A percentile compares a stretch with the other conserved stretches of the same genome.
These are phyloP conservation scores for Ogataea pini DNA, from an alignment of 805 yeast genomes.

Conservation along the genomic window DNA sequence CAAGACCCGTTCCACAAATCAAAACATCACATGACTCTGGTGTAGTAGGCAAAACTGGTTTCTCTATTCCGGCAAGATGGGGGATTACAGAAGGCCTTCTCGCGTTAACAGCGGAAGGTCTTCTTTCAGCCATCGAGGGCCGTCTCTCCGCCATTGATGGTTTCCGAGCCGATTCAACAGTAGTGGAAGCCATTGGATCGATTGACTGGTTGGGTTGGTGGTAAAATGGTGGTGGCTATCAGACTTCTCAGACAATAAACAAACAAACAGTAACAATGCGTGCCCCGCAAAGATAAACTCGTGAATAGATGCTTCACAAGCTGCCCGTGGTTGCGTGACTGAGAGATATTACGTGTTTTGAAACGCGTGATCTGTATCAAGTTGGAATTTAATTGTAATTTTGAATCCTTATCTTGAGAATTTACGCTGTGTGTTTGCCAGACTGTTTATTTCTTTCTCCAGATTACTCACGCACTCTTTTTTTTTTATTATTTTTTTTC, in stretches of 20 bases:
- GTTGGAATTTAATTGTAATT: background rate
- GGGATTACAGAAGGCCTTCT: slow-evolving; percentile 53
- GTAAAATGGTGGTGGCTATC: background rate
- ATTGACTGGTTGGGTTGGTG: background rate
- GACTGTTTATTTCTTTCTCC: slow-evolving; percentile 11
- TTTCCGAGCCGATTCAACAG: slow-evolving; percentile 41
- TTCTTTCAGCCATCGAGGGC: slow-evolving; percentile 48
- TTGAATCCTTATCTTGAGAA: background rate
- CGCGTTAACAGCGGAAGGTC: slow-evolving; percentile 33
- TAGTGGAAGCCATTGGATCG: slow-evolving; percentile 21
- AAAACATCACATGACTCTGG: slow-evolving; percentile 84
- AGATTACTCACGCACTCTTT: slow-evolving; percentile 6
- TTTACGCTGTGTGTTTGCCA: background rate
- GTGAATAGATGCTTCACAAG: background rate
- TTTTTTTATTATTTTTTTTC: background rate
- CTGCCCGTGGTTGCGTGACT: background rate
- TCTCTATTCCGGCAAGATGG: slow-evolving; percentile 74
- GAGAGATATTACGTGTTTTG: background rate
- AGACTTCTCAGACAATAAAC: slow-evolving; percentile 1
- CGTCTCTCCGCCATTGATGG: slow-evolving; percentile 70
- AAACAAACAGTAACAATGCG: slow-evolving; percentile 2
- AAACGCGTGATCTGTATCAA: slow-evolving; percentile 1
- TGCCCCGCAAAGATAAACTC: slow-evolving; percentile 2
- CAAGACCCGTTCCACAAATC: slow-evolving; percentile 89
- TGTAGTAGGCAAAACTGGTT: slow-evolving; percentile 60